Conservation (phyloP, 208 protist genomes). For the Naegleria fowleri region DNA sequence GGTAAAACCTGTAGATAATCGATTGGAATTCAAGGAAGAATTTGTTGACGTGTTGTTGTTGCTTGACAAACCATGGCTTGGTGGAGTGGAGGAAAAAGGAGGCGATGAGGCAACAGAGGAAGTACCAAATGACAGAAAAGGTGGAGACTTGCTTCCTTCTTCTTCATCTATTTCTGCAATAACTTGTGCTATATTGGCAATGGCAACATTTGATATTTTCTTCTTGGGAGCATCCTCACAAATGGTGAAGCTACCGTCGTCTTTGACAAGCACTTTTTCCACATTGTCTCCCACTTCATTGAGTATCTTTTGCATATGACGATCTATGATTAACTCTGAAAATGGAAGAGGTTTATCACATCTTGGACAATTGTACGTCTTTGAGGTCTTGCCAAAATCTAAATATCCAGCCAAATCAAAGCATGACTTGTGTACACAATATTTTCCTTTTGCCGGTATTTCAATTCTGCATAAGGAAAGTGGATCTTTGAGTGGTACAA, state of each 20-base stretch:
- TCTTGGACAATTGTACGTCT: background rate
- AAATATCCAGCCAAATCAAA: slow-evolving; percentile 3
- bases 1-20: background rate
- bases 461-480: background rate
- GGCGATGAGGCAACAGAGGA: background rate
- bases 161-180: background rate
- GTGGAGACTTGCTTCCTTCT: background rate
- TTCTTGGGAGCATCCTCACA: background rate
- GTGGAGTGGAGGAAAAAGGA: background rate
- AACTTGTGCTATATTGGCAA: background rate
- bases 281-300: background rate
- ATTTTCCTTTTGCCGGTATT: slow-evolving; percentile 12
- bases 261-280: background rate
- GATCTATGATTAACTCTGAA: background rate
- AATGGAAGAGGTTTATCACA: slow-evolving; percentile 12
- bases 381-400: background rate
- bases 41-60: background rate
- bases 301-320: background rate
- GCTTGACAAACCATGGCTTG: background rate
- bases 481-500: background rate
- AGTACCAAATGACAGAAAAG: background rate
- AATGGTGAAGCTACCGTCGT: background rate
- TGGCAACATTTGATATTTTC: background rate
- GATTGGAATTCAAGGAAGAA: background rate
- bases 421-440: background rate